Evolutionary conservation across 306 rosid genomes (phyloP).

Genomic region (Corylus heterophylla): DNA sequence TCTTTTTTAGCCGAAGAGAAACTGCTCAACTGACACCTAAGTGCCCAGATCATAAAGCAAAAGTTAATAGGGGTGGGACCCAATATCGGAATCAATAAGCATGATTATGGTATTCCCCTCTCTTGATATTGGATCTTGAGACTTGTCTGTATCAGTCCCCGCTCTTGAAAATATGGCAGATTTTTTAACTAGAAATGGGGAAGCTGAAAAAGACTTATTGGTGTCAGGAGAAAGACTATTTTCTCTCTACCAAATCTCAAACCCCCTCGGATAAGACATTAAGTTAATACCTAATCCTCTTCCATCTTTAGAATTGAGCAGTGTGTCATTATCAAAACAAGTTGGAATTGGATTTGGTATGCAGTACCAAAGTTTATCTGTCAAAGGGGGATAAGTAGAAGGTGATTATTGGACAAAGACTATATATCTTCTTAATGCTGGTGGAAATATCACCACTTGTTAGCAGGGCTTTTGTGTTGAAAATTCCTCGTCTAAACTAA

Average conservation of each 20-base stretch:
- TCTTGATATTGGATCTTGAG: neutral
- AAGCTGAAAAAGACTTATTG: neutral
- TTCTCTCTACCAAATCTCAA: neutral
- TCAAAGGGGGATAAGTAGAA: neutral
- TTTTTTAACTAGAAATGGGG: neutral
- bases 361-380: neutral
- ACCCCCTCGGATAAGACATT: neutral
- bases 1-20: neutral
- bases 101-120: neutral
- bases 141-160: neutral
- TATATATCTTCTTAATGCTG: neutral
- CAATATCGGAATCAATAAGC: neutral
- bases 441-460: neutral
- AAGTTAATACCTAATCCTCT: neutral
- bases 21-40: neutral
- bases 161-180: neutral
- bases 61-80: neutral
- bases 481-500: neutral
- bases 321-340: neutral
- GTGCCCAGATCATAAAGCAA: neutral
- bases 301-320: neutral
- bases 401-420: neutral
- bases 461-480: neutral
- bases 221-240: neutral
- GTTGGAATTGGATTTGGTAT: neutral